These are phyloP conservation scores for Claviceps pusilla DNA, from an alignment of 2,329 filamentous ascomycete species.

Conservation along the genomic window DNA sequence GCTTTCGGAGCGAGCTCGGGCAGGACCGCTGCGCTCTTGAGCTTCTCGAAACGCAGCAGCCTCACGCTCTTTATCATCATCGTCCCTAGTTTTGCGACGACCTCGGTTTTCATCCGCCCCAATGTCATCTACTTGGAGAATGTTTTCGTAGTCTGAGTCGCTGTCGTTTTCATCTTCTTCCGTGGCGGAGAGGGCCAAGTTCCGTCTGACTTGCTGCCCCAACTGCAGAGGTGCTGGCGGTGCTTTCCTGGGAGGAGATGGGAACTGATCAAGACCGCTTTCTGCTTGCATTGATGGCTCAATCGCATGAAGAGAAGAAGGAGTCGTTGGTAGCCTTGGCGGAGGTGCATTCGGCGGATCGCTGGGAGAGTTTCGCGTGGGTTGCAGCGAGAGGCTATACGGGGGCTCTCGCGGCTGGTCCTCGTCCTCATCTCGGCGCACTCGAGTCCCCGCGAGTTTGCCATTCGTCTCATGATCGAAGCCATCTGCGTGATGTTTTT, in stretches of 20 bases:
- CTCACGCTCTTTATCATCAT: slow-evolving; percentile 70
- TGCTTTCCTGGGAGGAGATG: slow-evolving; percentile 57
- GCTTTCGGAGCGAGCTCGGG: slow-evolving; percentile 34
- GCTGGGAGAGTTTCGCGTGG: slow-evolving; percentile 40
- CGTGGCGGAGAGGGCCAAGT: slow-evolving; percentile 9
- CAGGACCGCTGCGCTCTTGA: slow-evolving; percentile 57
- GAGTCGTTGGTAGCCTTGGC: slow-evolving; percentile 30
- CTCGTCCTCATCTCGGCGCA: slow-evolving; percentile 30
- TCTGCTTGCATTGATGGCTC: slow-evolving; percentile 30
- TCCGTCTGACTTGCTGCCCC: slow-evolving; percentile 12
- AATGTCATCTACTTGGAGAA: slow-evolving; percentile 53
- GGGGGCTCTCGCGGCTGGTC: slow-evolving; percentile 30
- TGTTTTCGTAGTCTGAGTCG: slow-evolving; percentile 73
- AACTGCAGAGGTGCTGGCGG: slow-evolving; percentile 77
- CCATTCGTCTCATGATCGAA: slow-evolving; percentile 42
- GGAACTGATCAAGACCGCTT: slow-evolving; percentile 34
- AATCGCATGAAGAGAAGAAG: slow-evolving; percentile 25
- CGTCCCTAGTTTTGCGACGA: slow-evolving; percentile 68
- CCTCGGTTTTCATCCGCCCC: slow-evolving; percentile 48
- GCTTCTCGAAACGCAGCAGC: slow-evolving; percentile 50
- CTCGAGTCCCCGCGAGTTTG: slow-evolving; percentile 24
- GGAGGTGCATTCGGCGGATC: slow-evolving; percentile 37
- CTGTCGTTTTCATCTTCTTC: slow-evolving; percentile 44
- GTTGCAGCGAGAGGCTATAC: slow-evolving; percentile 36
- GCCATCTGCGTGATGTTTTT: slow-evolving; percentile 29